Evolutionary conservation across 2,329 filamentous ascomycete species (phyloP), one percentile per base, ranked within the genome.

Genomic region (Alternaria dauci): DNA sequence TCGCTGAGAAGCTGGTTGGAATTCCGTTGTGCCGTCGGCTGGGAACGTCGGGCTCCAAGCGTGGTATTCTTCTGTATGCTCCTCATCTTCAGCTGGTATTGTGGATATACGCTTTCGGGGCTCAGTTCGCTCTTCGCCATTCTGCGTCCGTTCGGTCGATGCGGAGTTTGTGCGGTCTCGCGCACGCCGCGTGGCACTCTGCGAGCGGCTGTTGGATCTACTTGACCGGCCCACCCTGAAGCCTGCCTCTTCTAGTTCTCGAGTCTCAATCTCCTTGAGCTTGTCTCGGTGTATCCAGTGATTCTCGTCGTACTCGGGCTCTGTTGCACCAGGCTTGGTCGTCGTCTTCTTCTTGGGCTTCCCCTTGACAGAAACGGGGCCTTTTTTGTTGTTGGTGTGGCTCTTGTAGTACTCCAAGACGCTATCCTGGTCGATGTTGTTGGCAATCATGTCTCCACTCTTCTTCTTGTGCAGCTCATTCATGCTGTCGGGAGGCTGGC

Each of bases 211-310:
- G 64, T 77, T 77, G 16, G 76, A 76, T 48, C 78, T 70, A 59
- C 75, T 78, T 42, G 69, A 60, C 46, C 79, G 85, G 59, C 81
- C 83, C 80, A 64, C 88, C 83, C 61, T 82, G 69, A 94, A 88
- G 30, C 91, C 92, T 7, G 91, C 91, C 60, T 91, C 91, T 76
- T 93, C 90, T 63, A 95, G 84, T 79, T 95, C 92, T 72, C 89
- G 86, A 68, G 83, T 94, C 79, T 95, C 92, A 68, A 94, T 95
- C 73, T 87, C 87, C 55, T 91, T 91, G 62, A 95, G 81, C 79
- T 94, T 94, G 79, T 95, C 92, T 58, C 92, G 84, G 73, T 95
- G 92, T 70, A 95, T 94, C 92, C 92, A 95, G 77, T 92, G 90
- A 32, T 88, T 91, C 62, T 87, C 84, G 62, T 90, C 88, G 39